Percentiles rank a stretch among this genome's conserved stretches.
phyloP scores from a whole-genome alignment of 2,329 filamentous ascomycete genomes.

The Colletotrichum scovillei region DNA sequence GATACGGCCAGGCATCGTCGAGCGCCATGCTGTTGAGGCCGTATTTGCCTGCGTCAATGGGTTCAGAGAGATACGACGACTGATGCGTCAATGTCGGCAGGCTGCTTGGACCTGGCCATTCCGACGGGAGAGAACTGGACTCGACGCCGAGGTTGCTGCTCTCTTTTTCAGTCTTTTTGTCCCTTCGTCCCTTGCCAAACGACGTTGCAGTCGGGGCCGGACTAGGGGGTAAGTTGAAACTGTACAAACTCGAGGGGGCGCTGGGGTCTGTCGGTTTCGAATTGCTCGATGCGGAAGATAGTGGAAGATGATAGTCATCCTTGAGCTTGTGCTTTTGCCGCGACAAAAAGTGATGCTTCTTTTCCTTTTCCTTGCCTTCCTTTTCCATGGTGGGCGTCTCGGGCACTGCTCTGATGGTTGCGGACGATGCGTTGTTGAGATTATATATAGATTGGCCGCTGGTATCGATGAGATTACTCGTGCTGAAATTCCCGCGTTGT shows the following conservation, averaged over 20 bases:
- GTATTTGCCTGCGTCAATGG: conserved; percentile 65
- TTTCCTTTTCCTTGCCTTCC: conserved; percentile 76
- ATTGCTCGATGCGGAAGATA: conserved; percentile 82
- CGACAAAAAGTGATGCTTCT: conserved; percentile 83
- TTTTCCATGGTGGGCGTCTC: conserved; percentile 60
- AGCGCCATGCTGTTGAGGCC: conserved; percentile 76
- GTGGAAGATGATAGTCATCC: conserved; percentile 77
- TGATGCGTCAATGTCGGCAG: conserved; percentile 57
- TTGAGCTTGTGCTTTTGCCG: conserved; percentile 84
- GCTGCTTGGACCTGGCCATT: conserved; percentile 67
- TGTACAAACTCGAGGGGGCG: conserved; percentile 82
- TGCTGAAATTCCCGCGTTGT: conserved; percentile 76
- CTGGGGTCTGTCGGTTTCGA: conserved; percentile 80
- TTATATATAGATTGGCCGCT: conserved; percentile 74
- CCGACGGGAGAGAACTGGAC: conserved; percentile 51
- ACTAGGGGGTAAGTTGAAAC: conserved; percentile 79
- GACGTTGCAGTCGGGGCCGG: conserved; percentile 72
- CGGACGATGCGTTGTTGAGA: conserved; percentile 80
- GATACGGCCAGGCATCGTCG: conserved; percentile 85
- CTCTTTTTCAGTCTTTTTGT: conserved; percentile 81
- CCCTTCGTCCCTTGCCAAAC: conserved; percentile 87
- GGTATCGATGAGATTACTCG: conserved; percentile 75
- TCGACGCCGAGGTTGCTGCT: conserved; percentile 64
- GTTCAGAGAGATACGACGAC: conserved; percentile 60
- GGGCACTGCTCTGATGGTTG: conserved; percentile 74